Evolutionary conservation across 768 basidiomycete species (phyloP), one percentile per base, ranked within the genome.

Genomic region (Fibroporia radiculosa): DNA sequence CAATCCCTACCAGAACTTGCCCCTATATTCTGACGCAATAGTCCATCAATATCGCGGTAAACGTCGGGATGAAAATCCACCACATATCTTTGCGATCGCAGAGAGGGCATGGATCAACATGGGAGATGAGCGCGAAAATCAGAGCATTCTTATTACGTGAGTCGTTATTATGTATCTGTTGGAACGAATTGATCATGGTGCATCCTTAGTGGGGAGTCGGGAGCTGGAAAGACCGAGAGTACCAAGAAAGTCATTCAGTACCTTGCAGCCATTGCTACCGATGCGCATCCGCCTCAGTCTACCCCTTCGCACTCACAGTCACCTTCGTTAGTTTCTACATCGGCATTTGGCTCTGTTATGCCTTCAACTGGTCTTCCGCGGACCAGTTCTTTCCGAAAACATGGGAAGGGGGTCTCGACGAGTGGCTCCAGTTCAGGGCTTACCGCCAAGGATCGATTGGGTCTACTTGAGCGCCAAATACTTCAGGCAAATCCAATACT

Each of bases 231-330:
- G 72, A 99, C 96, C 2, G 96, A 98, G 62, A 98, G 95, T 66
- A 89, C 87, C 12, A 98, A 99, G 75, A 98, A 98, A 60, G 95
- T 98, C 57, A 99, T 99, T 44, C 96, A 98, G 62, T 99, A 98
- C 66, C 80, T 99, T 32, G 95, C 96, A 1, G 91, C 96, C 6
- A 97, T 98, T 54, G 96, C 96, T 2, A 80, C 89, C 10, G 89
- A 93, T 55, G 70, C 76, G 1, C 78, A 87, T 55, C 66, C 69
- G 14, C 69, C 77, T 7, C 59, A 72, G 13, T 59, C 72, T 3
- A 64, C 75, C 18, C 53, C 54, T 4, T 76, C 84, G 0, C 84
- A 88, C 59, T 77, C 82, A 6, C 79, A 79, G 38, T 74, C 84
- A 3, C 71, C 81, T 2, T 83, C 82, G 1, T 61, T 85, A 11